phyloP scores from a whole-genome alignment of 164 flowering plant genomes.

The Nymphaea colorata region DNA sequence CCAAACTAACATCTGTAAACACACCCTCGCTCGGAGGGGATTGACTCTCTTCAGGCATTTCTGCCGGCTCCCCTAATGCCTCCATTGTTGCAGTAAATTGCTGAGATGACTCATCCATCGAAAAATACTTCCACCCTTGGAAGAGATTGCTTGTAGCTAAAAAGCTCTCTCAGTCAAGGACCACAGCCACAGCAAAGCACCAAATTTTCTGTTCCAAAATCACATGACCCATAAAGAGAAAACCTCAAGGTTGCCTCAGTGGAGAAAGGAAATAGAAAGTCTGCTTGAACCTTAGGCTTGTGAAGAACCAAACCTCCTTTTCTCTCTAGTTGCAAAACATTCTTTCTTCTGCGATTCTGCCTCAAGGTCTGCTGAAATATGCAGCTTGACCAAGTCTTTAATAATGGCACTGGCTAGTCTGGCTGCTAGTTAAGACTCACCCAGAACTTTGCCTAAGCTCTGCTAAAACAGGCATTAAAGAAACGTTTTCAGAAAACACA shows the following conservation, averaged over 20 bases:
- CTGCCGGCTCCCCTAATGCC: background rate
- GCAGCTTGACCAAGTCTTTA: background rate
- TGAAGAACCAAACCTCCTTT: background rate
- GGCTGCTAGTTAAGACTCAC: background rate
- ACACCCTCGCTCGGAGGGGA: slow-evolving; percentile 16
- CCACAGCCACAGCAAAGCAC: background rate
- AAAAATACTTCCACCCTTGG: background rate
- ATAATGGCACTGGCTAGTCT: background rate
- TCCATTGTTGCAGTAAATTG: background rate
- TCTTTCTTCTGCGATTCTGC: background rate
- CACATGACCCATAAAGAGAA: background rate
- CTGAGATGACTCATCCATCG: background rate
- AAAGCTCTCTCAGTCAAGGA: background rate
- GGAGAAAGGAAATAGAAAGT: background rate
- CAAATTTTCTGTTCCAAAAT: background rate
- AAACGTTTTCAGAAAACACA: background rate
- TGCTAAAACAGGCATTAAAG: background rate
- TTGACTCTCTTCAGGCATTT: slow-evolving; percentile 11
- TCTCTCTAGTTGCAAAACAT: background rate
- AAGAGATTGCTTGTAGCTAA: background rate
- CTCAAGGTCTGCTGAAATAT: background rate
- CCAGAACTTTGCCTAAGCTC: background rate
- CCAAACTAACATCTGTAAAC: slow-evolving; percentile 42
- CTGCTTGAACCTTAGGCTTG: background rate
- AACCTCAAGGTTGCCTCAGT: no score